Evolutionary conservation across 305 asterid species (phyloP), one percentile per base, ranked within the genome.

Genomic region (Solanum hybrid): DNA sequence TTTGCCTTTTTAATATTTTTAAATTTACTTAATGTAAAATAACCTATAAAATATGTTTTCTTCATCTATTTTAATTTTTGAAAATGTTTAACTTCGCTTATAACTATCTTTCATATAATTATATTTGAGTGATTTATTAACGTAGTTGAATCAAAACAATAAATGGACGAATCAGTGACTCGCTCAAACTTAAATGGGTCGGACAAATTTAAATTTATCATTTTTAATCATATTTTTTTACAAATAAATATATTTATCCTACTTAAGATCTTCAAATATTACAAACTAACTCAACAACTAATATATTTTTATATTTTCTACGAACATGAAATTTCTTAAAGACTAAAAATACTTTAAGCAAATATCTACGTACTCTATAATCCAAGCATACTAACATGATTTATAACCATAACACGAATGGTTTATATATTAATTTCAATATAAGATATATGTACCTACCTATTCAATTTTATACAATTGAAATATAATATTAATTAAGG

Each of bases 121-220:
- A 26, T 71, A 71, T 71, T 71, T 71, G 19, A 71, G 8, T 26
- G 34, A 69, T 31, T 26, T 26, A 26, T 26, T 12, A 26, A 71
- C 10, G 15, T 11, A 26, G 1, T 71, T 26, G 6, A 3, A 71
- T 71, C 1, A 26, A 26, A 26, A 1, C 0, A 72, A 72, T 12
- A n/a, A 64, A 64, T 64, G 5, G 1, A 8, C 2, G 1, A 17
- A 51, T 51, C 1, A 45, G 9, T 51, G 3, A 51, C 9, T 51
- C 8, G 9, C 1, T 64, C 3, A n/a, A 64, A 64, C 2, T n/a
- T 6, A 10, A 1, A 8, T n/a, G 12, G 1, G 0, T 22, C 0
- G 0, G 1, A 22, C 12, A 9, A 0, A n/a, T 4, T 64, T 9
- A 1, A 64, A 17, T 56, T 6, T 56, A 56, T 6, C 10, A 56